phyloP scores from a whole-genome alignment of 345 rosid species.

The Pistacia vera region DNA sequence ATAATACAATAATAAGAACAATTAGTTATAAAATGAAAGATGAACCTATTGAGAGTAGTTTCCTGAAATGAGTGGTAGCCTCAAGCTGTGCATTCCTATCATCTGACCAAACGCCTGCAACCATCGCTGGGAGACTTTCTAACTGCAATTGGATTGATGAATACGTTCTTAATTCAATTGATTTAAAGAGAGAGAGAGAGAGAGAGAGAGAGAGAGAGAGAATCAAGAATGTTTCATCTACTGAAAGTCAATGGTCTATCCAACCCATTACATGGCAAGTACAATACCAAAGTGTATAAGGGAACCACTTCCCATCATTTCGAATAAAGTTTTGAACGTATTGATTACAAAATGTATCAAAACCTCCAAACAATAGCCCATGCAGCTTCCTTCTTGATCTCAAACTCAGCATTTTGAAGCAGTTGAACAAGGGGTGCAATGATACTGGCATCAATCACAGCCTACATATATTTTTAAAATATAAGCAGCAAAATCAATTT shows the following conservation, averaged over 20 bases:
- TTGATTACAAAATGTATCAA: too few species aligned
- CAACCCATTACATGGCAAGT: background rate
- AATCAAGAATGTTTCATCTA: background rate
- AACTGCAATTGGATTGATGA: constrained; percentile 39
- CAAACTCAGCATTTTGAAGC: constrained; percentile 73
- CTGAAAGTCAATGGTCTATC: background rate
- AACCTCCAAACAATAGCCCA: constrained; percentile 49
- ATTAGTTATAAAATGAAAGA: background rate
- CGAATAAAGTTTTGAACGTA: background rate
- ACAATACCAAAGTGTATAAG: background rate
- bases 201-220: background rate
- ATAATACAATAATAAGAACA: background rate
- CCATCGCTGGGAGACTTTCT: constrained; percentile 65
- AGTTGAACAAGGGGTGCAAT: constrained; percentile 55
- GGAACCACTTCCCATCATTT: background rate
- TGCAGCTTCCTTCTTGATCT: constrained; percentile 85
- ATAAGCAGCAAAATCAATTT: background rate
- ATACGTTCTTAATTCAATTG: background rate
- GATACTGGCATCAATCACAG: constrained; percentile 65
- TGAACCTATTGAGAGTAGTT: constrained; percentile 70
- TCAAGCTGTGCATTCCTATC: constrained; percentile 61
- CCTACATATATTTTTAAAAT: constrained; percentile 37
- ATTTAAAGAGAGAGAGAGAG: background rate
- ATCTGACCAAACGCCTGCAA: constrained; percentile 63
- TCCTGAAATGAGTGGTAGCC: constrained; percentile 70